A percentile compares a stretch with the other conserved stretches of the same genome.
These are phyloP conservation scores for Aspergillus novofumigatus DNA, from an alignment of 2,329 filamentous ascomycete species.

Conservation along the genomic window DNA sequence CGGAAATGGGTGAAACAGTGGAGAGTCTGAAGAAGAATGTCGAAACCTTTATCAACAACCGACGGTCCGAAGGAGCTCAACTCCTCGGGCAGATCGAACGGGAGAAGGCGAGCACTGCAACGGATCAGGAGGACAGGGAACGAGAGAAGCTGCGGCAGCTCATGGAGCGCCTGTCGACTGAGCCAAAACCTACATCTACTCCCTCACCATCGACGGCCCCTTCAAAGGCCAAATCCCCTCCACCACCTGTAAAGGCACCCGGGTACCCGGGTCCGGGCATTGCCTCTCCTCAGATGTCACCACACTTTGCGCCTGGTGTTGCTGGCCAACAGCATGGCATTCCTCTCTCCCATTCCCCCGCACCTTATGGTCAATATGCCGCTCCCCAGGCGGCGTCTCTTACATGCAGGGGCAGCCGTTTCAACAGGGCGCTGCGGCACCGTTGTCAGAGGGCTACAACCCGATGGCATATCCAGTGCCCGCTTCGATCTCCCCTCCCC, in stretches of 20 bases:
- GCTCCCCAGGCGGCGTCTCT: constrained; percentile 18
- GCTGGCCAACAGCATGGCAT: constrained; percentile 21
- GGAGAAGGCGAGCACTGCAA: constrained; percentile 59
- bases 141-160: constrained; percentile 78
- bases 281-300: constrained; percentile 41
- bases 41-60: constrained; percentile 93
- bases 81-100: constrained; percentile 84
- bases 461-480: constrained; percentile 49
- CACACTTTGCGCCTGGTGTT: constrained; percentile 29
- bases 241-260: constrained; percentile 30
- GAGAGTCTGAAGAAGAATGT: constrained; percentile 93
- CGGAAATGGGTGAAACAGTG: constrained; percentile 91
- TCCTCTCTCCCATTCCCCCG: constrained; percentile 33
- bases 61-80: constrained; percentile 84
- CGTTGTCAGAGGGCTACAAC: constrained; percentile 44
- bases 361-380: constrained; percentile 35
- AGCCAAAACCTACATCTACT: constrained; percentile 41
- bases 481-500: constrained; percentile 40
- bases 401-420: constrained; percentile 32
- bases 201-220: constrained; percentile 39
- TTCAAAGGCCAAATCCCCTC: constrained; percentile 40
- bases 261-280: constrained; percentile 27
- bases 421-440: constrained; percentile 40
- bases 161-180: constrained; percentile 95
- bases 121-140: constrained; percentile 70